Evolutionary conservation across 2,329 filamentous ascomycete species (phyloP).

Genomic region (Epichloe sibirici): DNA sequence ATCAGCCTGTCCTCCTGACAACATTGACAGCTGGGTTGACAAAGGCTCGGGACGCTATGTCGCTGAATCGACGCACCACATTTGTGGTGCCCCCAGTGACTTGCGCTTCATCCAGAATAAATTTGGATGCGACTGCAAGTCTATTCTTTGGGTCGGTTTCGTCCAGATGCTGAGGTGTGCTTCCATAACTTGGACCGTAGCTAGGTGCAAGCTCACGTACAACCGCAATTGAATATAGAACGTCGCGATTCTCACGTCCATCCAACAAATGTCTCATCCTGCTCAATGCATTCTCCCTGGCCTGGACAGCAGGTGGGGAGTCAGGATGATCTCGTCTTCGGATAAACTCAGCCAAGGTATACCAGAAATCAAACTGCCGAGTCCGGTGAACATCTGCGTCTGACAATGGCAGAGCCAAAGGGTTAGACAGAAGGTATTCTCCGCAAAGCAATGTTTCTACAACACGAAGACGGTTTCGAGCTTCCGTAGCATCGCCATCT

Average conservation of each 20-base stretch:
- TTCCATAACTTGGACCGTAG: conserved; percentile 46
- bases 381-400: conserved; percentile 40
- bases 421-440: conserved; percentile 48
- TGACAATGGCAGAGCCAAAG: conserved; percentile 37
- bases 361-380: conserved; percentile 72
- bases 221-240: conserved; percentile 80
- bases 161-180: conserved; percentile 46
- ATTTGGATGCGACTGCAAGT: conserved; percentile 56
- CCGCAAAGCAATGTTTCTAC: conserved; percentile 69
- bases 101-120: conserved; percentile 52
- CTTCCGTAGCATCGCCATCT: conserved; percentile 49
- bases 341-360: conserved; percentile 55
- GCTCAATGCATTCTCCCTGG: conserved; percentile 52
- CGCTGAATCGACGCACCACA: conserved; percentile 56
- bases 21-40: conserved; percentile 39
- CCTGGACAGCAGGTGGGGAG: conserved; percentile 29
- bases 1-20: conserved; percentile 17
- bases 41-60: conserved; percentile 51
- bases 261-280: conserved; percentile 61
- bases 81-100: conserved; percentile 60
- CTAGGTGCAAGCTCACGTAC: conserved; percentile 61
- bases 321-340: conserved; percentile 45
- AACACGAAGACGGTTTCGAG: conserved; percentile 58
- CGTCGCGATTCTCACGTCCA: conserved; percentile 75
- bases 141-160: conserved; percentile 56